Base-by-base conservation (phyloP, 192 early-diverging fungal species). In the Coemansia umbellata region DNA sequence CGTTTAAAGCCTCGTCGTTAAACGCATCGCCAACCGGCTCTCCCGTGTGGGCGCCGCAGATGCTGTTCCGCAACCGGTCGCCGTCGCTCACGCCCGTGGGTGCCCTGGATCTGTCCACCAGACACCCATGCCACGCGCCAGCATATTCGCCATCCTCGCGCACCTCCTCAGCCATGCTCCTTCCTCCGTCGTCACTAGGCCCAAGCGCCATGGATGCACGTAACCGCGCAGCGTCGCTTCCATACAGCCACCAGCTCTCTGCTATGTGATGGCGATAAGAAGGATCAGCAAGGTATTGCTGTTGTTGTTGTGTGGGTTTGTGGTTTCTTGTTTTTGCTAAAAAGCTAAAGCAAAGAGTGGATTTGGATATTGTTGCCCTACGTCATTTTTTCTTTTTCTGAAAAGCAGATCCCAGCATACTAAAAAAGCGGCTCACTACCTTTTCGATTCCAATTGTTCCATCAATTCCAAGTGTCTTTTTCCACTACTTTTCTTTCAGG, bases 21-120 rank as follows among this genome's bases (percentile, higher is more conserved):
- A 36, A 37, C 13, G 55, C 60, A 32, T 66, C 63, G 60, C 56
- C 60, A 15, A 28, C 35, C 27, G 26, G 54, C 37, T 66, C 63
- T 22, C 64, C 60, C 5, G 30, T 36, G 28, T 74, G 55, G 60
- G 30, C 37, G 8, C 47, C 55, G 40, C 71, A 62, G 57, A 24
- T 54, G 39, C 9, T 35, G 33, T 47, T 50, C 31, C 70, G 70
- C 45, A 57, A 66, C 50, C 71, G 71, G 30, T 67, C 71, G 47
- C 52, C 64, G 41, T 74, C 71, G 59, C 55, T 74, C 31, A 74
- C 59, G 42, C 71, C 71, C 4, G 56, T 67, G 59, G 62, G 63
- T 19, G 52, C 71, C 5, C 60, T 63, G 55, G 71, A 74, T 41
- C 51, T 74, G 63, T 54, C 59, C 8, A 43, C 60, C 48, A 66